phyloP scores from a whole-genome alignment of 495 filamentous ascomycete species.

The Penicillium steckii region DNA sequence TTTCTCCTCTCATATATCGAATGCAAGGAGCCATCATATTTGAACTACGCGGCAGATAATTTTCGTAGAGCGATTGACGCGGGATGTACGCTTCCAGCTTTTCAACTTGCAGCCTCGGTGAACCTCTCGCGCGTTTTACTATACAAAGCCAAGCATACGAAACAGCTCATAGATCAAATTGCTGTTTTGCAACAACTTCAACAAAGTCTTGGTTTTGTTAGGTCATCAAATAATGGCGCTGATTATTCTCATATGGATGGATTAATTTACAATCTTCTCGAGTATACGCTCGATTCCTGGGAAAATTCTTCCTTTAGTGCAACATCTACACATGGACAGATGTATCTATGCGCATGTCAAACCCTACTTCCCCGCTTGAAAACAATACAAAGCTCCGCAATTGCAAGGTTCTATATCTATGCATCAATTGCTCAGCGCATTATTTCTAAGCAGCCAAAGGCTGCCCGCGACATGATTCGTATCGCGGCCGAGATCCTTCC shows the following conservation, averaged over 20 bases:
- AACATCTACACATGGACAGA: not conserved
- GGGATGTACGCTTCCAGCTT: not conserved
- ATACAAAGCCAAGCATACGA: not conserved
- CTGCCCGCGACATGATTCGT: conserved; percentile 1
- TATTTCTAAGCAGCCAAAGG: not conserved
- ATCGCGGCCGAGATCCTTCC: not conserved
- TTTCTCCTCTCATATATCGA: conserved; percentile 3
- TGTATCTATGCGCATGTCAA: not conserved
- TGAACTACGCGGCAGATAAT: not conserved
- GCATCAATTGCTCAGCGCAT: not conserved
- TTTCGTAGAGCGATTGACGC: not conserved
- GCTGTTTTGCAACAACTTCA: not conserved
- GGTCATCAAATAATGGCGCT: not conserved
- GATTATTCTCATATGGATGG: not conserved
- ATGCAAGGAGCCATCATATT: not conserved
- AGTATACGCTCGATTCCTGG: not conserved
- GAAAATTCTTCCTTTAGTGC: conserved; percentile 1
- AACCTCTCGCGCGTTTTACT: not conserved
- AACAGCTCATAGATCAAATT: not conserved
- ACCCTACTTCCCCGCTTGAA: not conserved
- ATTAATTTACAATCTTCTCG: not conserved
- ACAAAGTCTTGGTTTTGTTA: not conserved
- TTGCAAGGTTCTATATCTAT: conserved; percentile 3
- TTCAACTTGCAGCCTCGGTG: not conserved
- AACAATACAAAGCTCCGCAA: not conserved